Base-by-base conservation (phyloP, 495 filamentous ascomycete genomes). In the Aspergillus olivimuriae region DNA sequence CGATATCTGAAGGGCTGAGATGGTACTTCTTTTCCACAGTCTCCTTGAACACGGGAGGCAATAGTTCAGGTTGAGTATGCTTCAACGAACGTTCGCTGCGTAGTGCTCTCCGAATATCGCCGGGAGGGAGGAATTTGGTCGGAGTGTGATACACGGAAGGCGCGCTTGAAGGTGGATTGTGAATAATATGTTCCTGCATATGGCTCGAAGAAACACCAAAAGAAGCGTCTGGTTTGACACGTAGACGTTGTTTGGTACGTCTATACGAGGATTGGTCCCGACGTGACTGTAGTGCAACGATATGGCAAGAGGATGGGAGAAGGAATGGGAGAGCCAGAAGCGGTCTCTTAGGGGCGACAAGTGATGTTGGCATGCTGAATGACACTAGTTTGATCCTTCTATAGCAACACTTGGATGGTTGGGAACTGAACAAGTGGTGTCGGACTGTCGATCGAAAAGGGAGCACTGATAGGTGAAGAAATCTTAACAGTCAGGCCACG, bases 131-230 rank as follows among this genome's bases (percentile, higher is more conserved):
- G 70, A 98, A 98, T 50, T 87, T 89, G 44, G 78, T 71, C 22
- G 92, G 92, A 3, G 92, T 98, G 61, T 94, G 78, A 62, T 83
- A 87, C 24, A 89, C 82, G 15, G 80, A 86, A 2, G 94, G 78
- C 0, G 79, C 76, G 23, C 87, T 80, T n/a, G 90, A 83, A 5
- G 92, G 92, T 32, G 92, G 92, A 68, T 96, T 97, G 82, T 84
- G 90, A 66, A 98, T 81, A 61, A 97, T 87, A 52, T 87, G 75
- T 50, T 82, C 72, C 44, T 65, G 54, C 4, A 52, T 19, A 31
- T 75, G 63, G 19, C 68, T 56, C 24, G 63, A 50, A 8, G 75
- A 57, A 15, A 64, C 51, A 40, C 76, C 69, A 67, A 87, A 91
- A 41, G 84, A 83, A 9, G 77, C 71, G 64, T 89, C 82, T 19